A percentile compares a stretch with the other conserved stretches of the same genome.
phyloP scores from a whole-genome alignment of 257 asterid species.

The Plantago elongata region DNA sequence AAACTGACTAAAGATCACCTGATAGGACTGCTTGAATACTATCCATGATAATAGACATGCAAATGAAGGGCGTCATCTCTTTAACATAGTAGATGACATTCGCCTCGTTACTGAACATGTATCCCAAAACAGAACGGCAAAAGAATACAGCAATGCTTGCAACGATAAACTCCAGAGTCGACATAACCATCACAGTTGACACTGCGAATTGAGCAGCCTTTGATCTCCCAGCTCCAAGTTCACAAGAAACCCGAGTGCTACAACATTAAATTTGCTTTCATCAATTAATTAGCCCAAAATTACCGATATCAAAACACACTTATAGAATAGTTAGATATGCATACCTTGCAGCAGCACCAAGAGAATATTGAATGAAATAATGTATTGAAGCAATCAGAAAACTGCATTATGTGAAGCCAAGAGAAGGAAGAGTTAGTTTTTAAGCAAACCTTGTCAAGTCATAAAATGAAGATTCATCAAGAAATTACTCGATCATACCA shows the following conservation, averaged over 20 bases:
- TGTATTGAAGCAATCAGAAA: constrained; percentile 33
- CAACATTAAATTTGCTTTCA: not conserved
- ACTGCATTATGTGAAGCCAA: constrained; percentile 24
- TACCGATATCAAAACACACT: not conserved
- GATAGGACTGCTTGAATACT: constrained; percentile 53
- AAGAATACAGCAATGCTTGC: constrained; percentile 30
- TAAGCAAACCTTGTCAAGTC: not conserved
- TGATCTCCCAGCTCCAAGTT: constrained; percentile 69
- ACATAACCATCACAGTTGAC: constrained; percentile 29
- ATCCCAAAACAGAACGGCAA: constrained; percentile 46
- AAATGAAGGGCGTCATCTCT: constrained; percentile 47
- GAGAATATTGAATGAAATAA: constrained; percentile 45
- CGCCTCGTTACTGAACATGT: constrained; percentile 47
- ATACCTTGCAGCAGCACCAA: constrained; percentile 64
- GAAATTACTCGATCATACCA: constrained; percentile 33
- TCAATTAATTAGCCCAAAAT: not conserved
- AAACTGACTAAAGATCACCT: constrained; percentile 25
- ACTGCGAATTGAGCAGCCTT: constrained; percentile 42
- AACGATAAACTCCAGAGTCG: constrained; percentile 38
- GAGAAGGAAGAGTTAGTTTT: not conserved
- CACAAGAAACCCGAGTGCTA: constrained; percentile 67
- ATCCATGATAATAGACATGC: constrained; percentile 48
- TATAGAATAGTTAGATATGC: not conserved
- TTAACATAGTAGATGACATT: constrained; percentile 41
- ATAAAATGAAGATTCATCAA: not conserved